A percentile compares a stretch with the other conserved stretches of the same genome.
Evolutionary conservation across 805 yeast species (phyloP).

Genomic region (Dipodascus albidus): DNA sequence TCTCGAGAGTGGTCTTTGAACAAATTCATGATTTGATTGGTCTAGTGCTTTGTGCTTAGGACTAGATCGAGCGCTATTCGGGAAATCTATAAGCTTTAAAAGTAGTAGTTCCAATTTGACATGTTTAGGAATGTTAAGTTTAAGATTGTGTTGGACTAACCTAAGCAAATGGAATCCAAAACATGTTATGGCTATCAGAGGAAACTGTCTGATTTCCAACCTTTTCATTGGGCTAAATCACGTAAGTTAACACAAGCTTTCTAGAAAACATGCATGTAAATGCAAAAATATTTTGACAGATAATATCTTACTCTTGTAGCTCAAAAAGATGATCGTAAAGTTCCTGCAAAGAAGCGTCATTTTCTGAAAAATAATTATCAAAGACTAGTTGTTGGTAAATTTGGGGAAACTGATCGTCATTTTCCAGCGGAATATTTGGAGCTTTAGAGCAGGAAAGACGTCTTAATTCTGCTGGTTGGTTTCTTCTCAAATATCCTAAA

Average conservation of each 20-base stretch:
- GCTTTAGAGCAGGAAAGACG: neutral
- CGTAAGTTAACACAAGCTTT: too few species aligned
- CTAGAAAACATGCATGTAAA: neutral
- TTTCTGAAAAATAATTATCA: neutral
- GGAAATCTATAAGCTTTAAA: neutral
- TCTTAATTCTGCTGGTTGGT: neutral
- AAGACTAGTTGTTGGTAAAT: neutral
- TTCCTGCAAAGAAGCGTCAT: neutral
- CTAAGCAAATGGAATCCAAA: neutral
- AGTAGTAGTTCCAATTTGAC: neutral
- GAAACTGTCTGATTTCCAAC: neutral
- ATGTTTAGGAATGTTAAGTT: neutral
- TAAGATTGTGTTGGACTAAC: neutral
- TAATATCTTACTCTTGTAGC: neutral
- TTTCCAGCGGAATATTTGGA: neutral
- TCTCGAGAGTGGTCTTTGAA: neutral
- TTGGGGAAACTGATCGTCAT: neutral
- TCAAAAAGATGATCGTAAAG: neutral
- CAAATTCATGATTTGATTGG: neutral
- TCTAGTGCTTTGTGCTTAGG: neutral
- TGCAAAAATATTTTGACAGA: too few species aligned
- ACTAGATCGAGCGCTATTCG: neutral
- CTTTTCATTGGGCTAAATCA: neutral
- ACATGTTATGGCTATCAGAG: neutral
- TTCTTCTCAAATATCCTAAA: neutral